Percentiles rank a stretch among this genome's conserved stretches.
Conservation (phyloP, 2,329 filamentous ascomycete genomes). For the Sclerotinia trifoliorum region DNA sequence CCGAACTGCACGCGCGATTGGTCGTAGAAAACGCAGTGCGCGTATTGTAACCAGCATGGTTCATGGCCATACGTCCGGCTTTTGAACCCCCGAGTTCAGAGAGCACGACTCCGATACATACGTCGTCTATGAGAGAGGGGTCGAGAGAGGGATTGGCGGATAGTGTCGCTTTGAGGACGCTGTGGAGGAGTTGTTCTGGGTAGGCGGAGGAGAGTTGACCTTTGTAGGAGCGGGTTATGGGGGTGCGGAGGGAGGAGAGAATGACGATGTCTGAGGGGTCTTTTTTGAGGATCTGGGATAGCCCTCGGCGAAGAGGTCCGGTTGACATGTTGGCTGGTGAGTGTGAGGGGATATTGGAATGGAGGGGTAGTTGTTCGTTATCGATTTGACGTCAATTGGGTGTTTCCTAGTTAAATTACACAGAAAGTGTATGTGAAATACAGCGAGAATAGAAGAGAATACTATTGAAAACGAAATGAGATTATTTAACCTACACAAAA, state of each 20-base stretch:
- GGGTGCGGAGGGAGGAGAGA: conserved; percentile 85
- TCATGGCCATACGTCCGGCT: conserved; percentile 85
- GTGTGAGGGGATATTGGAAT: background rate
- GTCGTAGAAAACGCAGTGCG: conserved; percentile 78
- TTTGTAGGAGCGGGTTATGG: conserved; percentile 79
- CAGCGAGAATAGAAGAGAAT: background rate
- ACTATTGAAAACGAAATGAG: background rate
- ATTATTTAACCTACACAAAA: background rate
- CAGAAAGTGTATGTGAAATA: background rate
- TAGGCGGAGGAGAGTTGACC: conserved; percentile 84
- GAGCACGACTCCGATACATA: conserved; percentile 84
- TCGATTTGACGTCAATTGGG: background rate
- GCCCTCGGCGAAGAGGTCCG: conserved; percentile 56
- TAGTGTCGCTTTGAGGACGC: conserved; percentile 65
- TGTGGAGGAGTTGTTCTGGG: conserved; percentile 81
- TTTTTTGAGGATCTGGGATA: conserved; percentile 75
- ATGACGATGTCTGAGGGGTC: conserved; percentile 80
- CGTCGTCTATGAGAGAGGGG: conserved; percentile 69
- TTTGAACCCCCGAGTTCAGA: conserved; percentile 89
- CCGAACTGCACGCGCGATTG: conserved; percentile 82
- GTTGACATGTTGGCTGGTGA: conserved; percentile 26
- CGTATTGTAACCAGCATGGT: conserved; percentile 75
- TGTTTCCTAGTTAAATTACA: background rate
- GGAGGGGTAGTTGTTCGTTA: conserved; percentile 7
- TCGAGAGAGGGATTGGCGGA: conserved; percentile 71